These are phyloP conservation scores for Cyberlindnera xishuangbannaensis DNA, from an alignment of 805 yeast genomes.

Conservation along the genomic window DNA sequence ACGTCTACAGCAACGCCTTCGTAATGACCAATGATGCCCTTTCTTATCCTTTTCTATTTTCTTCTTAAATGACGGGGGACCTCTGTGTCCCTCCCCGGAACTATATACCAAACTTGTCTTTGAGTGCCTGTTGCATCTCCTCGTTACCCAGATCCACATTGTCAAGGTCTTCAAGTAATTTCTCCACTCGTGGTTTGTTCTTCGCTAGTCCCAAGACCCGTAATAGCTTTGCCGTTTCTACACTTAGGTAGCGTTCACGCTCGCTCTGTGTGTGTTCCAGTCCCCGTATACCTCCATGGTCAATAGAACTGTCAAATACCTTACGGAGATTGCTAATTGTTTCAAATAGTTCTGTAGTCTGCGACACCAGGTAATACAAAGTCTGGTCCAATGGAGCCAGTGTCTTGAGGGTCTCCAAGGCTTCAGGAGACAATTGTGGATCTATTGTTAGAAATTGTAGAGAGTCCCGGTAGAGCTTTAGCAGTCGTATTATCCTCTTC, in stretches of 20 bases:
- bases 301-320: conserved; percentile 6
- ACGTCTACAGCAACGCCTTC: neutral
- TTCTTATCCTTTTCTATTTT: no score
- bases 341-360: conserved; percentile 30
- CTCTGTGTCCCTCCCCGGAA: neutral
- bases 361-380: conserved; percentile 37
- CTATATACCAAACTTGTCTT: conserved; percentile 16
- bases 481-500: conserved; percentile 28
- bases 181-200: conserved; percentile 20
- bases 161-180: conserved; percentile 16
- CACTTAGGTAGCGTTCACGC: conserved; percentile 36
- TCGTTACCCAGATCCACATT: conserved; percentile 19
- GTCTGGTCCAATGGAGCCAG: conserved; percentile 44
- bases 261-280: conserved; percentile 25
- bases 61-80: no score
- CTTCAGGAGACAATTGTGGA: neutral
- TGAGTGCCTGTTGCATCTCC: conserved; percentile 15
- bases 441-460: no score
- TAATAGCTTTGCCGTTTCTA: conserved; percentile 32
- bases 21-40: no score
- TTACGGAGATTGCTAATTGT: conserved; percentile 7
- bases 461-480: conserved; percentile 29
- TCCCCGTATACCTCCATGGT: conserved; percentile 11
- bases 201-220: conserved; percentile 19
- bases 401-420: conserved; percentile 23